phyloP scores from a whole-genome alignment of 495 filamentous ascomycete species.

The Hyaloscypha bicolor region DNA sequence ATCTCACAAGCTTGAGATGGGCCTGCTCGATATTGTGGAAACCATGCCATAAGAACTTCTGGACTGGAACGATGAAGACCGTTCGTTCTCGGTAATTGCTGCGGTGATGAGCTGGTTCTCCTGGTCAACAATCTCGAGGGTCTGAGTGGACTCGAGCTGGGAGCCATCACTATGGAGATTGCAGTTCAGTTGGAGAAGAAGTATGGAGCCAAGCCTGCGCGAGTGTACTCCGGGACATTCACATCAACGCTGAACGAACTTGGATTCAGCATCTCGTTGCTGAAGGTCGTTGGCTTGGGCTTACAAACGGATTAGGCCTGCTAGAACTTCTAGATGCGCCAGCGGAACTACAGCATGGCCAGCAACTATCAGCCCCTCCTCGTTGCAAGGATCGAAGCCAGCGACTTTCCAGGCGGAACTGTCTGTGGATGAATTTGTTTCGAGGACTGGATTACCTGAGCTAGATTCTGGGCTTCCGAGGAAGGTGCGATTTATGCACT shows the following conservation, averaged over 20 bases:
- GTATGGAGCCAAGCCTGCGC: constrained; percentile 29
- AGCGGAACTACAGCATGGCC: constrained; percentile 36
- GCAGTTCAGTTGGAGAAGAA: constrained; percentile 49
- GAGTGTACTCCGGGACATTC: constrained; percentile 47
- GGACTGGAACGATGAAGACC: constrained; percentile 1
- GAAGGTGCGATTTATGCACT: background rate
- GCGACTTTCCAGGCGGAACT: background rate
- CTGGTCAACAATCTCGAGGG: constrained; percentile 64
- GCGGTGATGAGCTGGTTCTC: constrained; percentile 45
- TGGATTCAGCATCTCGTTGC: constrained; percentile 58
- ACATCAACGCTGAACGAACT: constrained; percentile 62
- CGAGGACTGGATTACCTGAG: background rate
- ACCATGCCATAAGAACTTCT: background rate
- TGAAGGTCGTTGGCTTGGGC: constrained; percentile 2
- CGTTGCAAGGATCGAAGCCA: constrained; percentile 11
- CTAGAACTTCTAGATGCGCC: constrained; percentile 4
- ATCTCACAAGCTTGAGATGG: too few species aligned
- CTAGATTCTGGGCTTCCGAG: background rate
- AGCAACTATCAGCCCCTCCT: background rate
- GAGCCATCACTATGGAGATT: constrained; percentile 47
- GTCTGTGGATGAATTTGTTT: background rate
- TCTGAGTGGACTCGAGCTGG: constrained; percentile 60
- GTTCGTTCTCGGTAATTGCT: background rate
- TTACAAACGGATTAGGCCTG: background rate
- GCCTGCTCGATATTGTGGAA: too few species aligned